A percentile compares a stretch with the other conserved stretches of the same genome.
Evolutionary conservation across 202 grass and related monocot species (phyloP).

Genomic region (Bolboschoenoplectus hybrid): DNA sequence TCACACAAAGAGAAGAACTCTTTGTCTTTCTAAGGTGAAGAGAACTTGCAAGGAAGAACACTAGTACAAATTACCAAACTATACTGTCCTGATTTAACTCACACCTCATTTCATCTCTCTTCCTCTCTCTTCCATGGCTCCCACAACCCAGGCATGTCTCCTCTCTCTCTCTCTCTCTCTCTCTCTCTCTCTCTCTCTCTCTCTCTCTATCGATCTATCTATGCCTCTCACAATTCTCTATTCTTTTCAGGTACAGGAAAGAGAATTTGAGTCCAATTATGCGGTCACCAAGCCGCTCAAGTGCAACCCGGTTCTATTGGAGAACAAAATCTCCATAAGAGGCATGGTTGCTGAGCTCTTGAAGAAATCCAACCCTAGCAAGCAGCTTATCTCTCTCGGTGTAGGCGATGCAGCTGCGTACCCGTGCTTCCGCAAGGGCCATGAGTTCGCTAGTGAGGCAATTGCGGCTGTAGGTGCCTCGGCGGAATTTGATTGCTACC

Average conservation of each 20-base stretch:
- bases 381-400: slow-evolving; percentile 76
- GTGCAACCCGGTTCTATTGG: slow-evolving; percentile 70
- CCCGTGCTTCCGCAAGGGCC: slow-evolving; percentile 67
- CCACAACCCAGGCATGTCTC: slow-evolving; percentile 34
- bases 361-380: slow-evolving; percentile 28
- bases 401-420: slow-evolving; percentile 76
- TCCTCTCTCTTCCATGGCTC: slow-evolving; percentile 34
- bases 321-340: slow-evolving; percentile 69
- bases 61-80: background rate
- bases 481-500: slow-evolving; percentile 70
- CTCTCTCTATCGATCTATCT: background rate
- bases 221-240: background rate
- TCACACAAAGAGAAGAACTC: slow-evolving; percentile 7
- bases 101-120: background rate
- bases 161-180: slow-evolving; percentile 19
- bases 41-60: background rate
- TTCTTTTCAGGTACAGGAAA: slow-evolving; percentile 36
- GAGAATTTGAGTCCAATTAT: background rate
- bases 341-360: slow-evolving; percentile 66
- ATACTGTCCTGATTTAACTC: background rate
- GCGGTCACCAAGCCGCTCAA: slow-evolving; percentile 29
- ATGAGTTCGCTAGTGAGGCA: slow-evolving; percentile 55
- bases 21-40: slow-evolving; percentile 31
- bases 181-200: background rate
- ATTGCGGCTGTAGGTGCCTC: slow-evolving; percentile 51